phyloP scores from a whole-genome alignment of 495 filamentous ascomycete species.

The Pyrenopolyporus hunteri region DNA sequence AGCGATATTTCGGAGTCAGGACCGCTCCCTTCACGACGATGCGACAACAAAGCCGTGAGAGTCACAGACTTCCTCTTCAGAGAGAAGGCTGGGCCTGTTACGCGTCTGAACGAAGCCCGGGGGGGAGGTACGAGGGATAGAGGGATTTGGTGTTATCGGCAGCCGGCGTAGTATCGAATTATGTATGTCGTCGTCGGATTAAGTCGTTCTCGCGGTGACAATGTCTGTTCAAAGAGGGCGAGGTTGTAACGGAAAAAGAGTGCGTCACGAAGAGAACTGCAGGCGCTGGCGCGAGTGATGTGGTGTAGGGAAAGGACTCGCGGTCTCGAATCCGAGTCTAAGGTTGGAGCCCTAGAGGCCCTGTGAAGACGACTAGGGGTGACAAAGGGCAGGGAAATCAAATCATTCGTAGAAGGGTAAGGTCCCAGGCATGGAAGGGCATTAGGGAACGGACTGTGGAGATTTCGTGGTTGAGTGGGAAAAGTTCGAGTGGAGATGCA shows the following conservation, averaged over 20 bases:
- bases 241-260: slow-evolving; percentile 21
- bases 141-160: background rate
- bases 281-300: slow-evolving; percentile 30
- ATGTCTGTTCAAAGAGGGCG: slow-evolving; percentile 2
- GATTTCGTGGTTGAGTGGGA: background rate
- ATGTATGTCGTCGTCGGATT: slow-evolving; percentile 15
- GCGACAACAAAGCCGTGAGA: slow-evolving; percentile 25
- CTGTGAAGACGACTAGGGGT: slow-evolving; percentile 15
- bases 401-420: slow-evolving; percentile 22
- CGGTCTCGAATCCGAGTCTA: slow-evolving; percentile 20
- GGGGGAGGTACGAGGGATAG: background rate
- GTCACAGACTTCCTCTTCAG: background rate
- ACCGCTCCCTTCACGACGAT: background rate
- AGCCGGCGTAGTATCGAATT: slow-evolving; percentile 4
- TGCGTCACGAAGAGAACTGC: slow-evolving; percentile 27
- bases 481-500: slow-evolving; percentile 15
- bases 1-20: slow-evolving; percentile 4
- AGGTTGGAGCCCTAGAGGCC: slow-evolving; percentile 14
- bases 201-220: slow-evolving; percentile 4
- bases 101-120: background rate
- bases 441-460: slow-evolving; percentile 14
- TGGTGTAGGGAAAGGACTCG: slow-evolving; percentile 16
- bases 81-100: background rate
- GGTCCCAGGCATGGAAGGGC: slow-evolving; percentile 9
- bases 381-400: slow-evolving; percentile 7